Evolutionary conservation across 2,329 filamentous ascomycete species (phyloP), one percentile per base, ranked within the genome.

Genomic region (Tolypocladium tropicale): DNA sequence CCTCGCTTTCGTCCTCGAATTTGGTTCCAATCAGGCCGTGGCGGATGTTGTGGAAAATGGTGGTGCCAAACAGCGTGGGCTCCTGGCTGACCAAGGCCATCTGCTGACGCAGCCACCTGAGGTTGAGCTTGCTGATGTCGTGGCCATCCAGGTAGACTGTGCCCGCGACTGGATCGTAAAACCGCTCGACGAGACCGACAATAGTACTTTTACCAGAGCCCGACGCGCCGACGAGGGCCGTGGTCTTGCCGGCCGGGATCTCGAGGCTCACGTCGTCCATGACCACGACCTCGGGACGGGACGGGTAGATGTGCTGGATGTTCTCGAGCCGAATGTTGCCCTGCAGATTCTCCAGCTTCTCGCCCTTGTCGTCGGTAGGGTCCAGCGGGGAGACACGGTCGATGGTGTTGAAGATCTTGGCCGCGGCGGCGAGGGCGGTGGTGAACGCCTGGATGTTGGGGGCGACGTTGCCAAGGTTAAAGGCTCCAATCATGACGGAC

Each of bases 121-220:
- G 79, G 66, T 97, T 97, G 53, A 97, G 76, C 0, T 78, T 86
- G 64, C 82, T 83, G 56, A 96, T 85, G 67, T 95, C 88, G 62
- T 86, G 84, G 9, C 89, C 93, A 67, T 97, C 94, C 12, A 99
- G 76, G 57, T 85, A 79, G 1, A 97, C 84, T 23, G 81, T 74
- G 25, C 94, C 94, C 33, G 81, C 81, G 36, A 96, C 89, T 0
- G 93, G 93, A 56, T 92, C 84, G 69, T 99, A 99, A 70, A 97
- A 97, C 21, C 94, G 84, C 72, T 97, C 93, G 1, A 97, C 85
- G 23, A 99, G 78, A 14, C 93, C 93, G 32, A 97, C 88, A 59
- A 97, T 92, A 0, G 94, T 97, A 65, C 88, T 93, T 74, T 97
- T 99, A 52, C 94, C 94, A 41, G 89, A 95, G 12, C 93, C 94